Evolutionary conservation across 768 basidiomycete species (phyloP), one percentile per base, ranked within the genome.

Genomic region (Podaxis sp.): DNA sequence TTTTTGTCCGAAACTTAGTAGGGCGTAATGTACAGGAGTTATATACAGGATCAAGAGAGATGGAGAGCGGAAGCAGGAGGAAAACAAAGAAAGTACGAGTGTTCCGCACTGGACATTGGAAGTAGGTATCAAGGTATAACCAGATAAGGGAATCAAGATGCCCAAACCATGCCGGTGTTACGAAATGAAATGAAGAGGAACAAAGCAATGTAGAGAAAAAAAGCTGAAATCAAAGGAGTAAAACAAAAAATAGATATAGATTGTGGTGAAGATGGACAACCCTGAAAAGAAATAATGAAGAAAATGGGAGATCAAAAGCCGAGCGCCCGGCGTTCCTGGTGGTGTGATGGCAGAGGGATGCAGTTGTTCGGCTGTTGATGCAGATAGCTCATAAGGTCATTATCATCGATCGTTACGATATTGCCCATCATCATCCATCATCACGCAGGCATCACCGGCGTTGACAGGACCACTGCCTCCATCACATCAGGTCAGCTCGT

Each of bases 401-500:
- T 33, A 33, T 33, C 33, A 33, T 33, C 33, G 7, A 15, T 25
- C 27, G n/a, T 54, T 33, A 40, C 37, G 17, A 37, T 33, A 27
- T 36, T 27, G 19, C 22, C 43, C 29, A 36, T 49, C 29, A 33
- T 57, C 24, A 41, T 24, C 50, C 11, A 60, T 25, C 36, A 59
- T 50, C 36, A 15, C 22, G 24, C 24, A 52, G 22, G 51, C 25
- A 36, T 7, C 47, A 41, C 13, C 22, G 2, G 12, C 13, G 11
- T 46, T 46, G 43, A 15, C 49, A 50, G 19, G 22, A 13, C 55
- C 40, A 25, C 43, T 9, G 17, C 15, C 24, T 29, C n/a, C 29
- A 55, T 62, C 54, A 90, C 78, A 90, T 85, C 61, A 91, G 78
- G 75, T 89, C 87, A 49, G 88, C 89, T 52, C 83, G 80, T 50